Base-by-base conservation (phyloP, 306 rosid species). In the Trichosanthes truncata region DNA sequence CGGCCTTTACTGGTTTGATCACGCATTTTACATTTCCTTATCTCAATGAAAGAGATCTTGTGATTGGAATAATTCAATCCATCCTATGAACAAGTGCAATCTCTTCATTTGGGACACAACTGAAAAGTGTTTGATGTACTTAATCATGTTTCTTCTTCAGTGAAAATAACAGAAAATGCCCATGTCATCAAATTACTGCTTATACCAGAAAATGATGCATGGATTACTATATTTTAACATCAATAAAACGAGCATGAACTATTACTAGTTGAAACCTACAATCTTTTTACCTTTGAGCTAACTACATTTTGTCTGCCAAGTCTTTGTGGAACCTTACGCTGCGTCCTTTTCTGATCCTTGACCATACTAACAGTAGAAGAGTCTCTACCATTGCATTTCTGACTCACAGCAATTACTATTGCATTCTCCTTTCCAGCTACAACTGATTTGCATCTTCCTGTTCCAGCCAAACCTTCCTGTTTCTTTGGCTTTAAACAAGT, bases 401-500 rank as follows among this genome's bases (percentile, higher is more conserved):
- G 79, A 80, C 79, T 83, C 23, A 10, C 59, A 46, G 84, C 10
- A 41, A 55, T 60, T 71, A 66, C 83, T 25, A 74, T 80, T 77
- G 71, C 77, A 83, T 89, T 90, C 87, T 91, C 92, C 82, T 82
- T 86, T 36, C 87, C 86, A 73, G 68, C 81, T 38, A 43, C 81
- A 31, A 9, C 75, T 7, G 29, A 33, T 63, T 15, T 78, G 74
- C 57, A 45, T 79, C 85, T 86, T 62, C 89, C 89, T 52, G 79
- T 77, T 76, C 79, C 83, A 3, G 63, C 80, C 84, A 84, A 73
- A 36, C 78, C 83, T 48, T 59, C 60, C 79, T 84, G 84, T 83
- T 83, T 83, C 86, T 86, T 90, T 21, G 65, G 57, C 46, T 80
- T 83, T 66, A 81, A 12, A 77, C 81, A 82, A 80, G 71, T 81